These are phyloP conservation scores for Pinguiococcus pyrenoidosus DNA, from an alignment of 108 stramenopile species.

Conservation along the genomic window DNA sequence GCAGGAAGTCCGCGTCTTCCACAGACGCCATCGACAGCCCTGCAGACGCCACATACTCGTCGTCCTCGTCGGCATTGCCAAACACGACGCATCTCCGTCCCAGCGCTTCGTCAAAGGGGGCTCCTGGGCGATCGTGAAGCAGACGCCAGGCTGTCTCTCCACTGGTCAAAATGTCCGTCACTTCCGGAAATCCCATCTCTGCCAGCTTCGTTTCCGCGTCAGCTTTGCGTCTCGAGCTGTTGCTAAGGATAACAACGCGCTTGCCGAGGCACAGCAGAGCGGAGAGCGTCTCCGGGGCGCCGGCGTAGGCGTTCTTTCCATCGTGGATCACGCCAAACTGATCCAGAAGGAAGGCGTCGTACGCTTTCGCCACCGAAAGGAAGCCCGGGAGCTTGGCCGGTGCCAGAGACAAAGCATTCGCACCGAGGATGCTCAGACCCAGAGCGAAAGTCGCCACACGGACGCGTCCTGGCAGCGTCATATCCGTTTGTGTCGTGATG, in stretches of 20 bases:
- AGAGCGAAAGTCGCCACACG: too few relatives aligned
- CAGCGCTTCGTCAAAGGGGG: conserved; percentile 18
- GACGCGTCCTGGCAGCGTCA: too few relatives aligned
- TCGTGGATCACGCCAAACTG: conserved; percentile 90
- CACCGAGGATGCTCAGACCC: too few relatives aligned
- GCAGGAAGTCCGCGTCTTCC: conserved; percentile 65
- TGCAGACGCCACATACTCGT: conserved; percentile 53
- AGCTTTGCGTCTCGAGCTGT: conserved; percentile 60
- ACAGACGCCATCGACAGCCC: conserved; percentile 59
- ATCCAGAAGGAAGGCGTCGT: conserved; percentile 68
- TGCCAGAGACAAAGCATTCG: too few relatives aligned
- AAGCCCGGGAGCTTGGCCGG: not conserved
- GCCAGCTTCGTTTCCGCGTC: conserved; percentile 7
- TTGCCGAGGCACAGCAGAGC: conserved; percentile 46
- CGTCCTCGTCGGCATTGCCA: conserved; percentile 76
- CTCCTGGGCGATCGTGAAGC: not conserved
- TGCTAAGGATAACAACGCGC: conserved; percentile 62
- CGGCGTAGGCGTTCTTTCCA: conserved; percentile 57
- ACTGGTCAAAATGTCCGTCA: conserved; percentile 25
- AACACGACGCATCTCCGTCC: conserved; percentile 45
- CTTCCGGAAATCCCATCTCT: conserved; percentile 14
- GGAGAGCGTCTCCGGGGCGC: conserved; percentile 53
- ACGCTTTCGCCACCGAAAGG: not conserved
- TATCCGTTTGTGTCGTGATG: too few relatives aligned
- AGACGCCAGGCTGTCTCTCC: conserved; percentile 24